These are phyloP conservation scores for California macrophylla DNA, from an alignment of 441 rosid species.

Conservation along the genomic window DNA sequence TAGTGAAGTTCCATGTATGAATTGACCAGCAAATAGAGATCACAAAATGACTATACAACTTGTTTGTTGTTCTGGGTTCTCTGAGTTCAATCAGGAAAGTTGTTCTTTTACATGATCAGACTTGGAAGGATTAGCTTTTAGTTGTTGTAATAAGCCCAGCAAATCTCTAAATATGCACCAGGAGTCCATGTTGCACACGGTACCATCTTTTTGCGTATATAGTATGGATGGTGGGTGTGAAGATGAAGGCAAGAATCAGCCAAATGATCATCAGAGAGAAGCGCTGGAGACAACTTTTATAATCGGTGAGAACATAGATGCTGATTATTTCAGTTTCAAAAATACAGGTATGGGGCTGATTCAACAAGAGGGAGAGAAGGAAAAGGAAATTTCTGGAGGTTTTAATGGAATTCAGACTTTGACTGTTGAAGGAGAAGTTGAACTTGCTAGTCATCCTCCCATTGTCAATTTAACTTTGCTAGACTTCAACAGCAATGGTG, in stretches of 20 bases:
- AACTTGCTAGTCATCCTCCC: conserved; percentile 41
- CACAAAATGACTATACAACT: neutral
- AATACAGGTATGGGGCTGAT: conserved; percentile 34
- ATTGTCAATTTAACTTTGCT: conserved; percentile 27
- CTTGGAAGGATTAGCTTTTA: conserved; percentile 18
- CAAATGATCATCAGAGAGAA: conserved; percentile 8
- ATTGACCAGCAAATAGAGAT: neutral
- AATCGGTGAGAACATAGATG: conserved; percentile 35
- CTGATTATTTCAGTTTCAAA: conserved; percentile 45
- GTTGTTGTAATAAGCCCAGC: conserved; percentile 15
- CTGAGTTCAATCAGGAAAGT: conserved; percentile 16
- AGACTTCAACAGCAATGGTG: conserved; percentile 30
- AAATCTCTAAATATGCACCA: conserved; percentile 3
- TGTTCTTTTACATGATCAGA: conserved; percentile 18
- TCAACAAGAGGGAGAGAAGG: conserved; percentile 35
- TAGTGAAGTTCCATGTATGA: no score
- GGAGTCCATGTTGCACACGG: conserved; percentile 39
- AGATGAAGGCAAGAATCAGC: conserved; percentile 15
- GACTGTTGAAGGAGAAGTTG: conserved; percentile 23
- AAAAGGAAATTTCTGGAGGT: conserved; percentile 8
- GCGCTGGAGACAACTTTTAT: conserved; percentile 35
- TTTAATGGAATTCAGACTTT: conserved; percentile 9
- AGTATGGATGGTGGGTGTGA: conserved; percentile 22
- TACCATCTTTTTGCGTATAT: conserved; percentile 47
- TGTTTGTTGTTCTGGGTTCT: neutral